Evolutionary conservation across 805 yeast species (phyloP), one percentile per base, ranked within the genome.

Genomic region (Candida silvicultrix): DNA sequence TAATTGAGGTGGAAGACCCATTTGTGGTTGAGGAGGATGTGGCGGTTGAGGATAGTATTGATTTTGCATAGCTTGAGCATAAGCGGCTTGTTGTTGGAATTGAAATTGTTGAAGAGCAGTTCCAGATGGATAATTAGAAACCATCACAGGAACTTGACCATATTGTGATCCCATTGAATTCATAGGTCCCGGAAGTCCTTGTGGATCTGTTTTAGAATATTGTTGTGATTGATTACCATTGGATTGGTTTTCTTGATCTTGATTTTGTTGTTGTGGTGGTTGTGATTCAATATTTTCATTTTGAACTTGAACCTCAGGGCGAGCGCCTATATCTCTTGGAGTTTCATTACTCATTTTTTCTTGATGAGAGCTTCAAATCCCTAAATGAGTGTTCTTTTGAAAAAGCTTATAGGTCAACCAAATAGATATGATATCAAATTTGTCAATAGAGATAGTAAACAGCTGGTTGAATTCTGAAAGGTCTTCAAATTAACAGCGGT

Each of bases 1-100:
- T 44, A 41, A 34, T n/a, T 45, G 46, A 23, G 45, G 34, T 19
- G 43, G 39, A 19, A 49, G 39, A 9, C 45, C 41, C 11, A 49
- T 35, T 19, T 51, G 56, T 23, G 46, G 51, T 25, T 42, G 57
- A 10, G 21, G 37, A 35, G 45, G 53, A 25, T 51, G 57, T 9
- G 22, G 38, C 28, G 45, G 54, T 25, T 42, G 50, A 22, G 38
- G 49, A 18, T 23, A 43, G 6, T 48, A 44, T 29, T 46, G 53
- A 12, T 35, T 45, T 34, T 45, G 53, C 7, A 46, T 48, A 2
- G 49, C 44, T 23, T 52, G 52, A 9, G 44, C 44, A 39, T 40
- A 48, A 11, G 49, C 49, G 18, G 43, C 44, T 23, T 46, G 52
- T 41, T 58, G 54, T 41, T 58, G 54, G 22, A 45, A 42, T 39